Evolutionary conservation across 257 asterid species (phyloP), one percentile per base, ranked within the genome.

Genomic region (Euphrasia confusa): DNA sequence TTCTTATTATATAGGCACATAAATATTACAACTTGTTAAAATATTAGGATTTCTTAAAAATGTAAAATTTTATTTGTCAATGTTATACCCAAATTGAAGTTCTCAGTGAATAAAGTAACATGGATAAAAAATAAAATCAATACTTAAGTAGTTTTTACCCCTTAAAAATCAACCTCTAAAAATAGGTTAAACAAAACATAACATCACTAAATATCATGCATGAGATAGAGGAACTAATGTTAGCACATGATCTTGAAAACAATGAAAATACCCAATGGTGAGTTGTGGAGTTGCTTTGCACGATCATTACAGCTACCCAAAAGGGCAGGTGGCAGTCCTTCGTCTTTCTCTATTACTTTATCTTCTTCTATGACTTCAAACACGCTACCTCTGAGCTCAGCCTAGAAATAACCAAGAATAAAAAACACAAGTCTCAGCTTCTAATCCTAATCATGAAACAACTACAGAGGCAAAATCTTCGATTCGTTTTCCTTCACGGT

Each of bases 331-430:
- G 99, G 96, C 68, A 89, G 82, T 47, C 83, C 86, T 67, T 92
- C 90, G 1, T 88, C 98, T 58, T 78, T 81, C 65, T 86, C 97
- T 53, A 86, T 71, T 2, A 72, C 87, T 68, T 71, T 79, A 74
- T 92, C 99, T 69, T 89, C 97, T 72, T 92, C 99, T 17, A 92
- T 92, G 0, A 97, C 96, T 81, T 92, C 95, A 65, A 92, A 92
- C 28, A 92, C 97, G 74, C 97, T 89, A 74, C 96, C 96, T 77
- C 99, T 83, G 65, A 92, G 78, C 65, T 89, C 99, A 45, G 99
- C 99, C 99, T 89, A 50, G 67, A 84, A 68, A 67, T 3, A 70
- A 45, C 57, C 63, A 45, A 65, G 62, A 70, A 33, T 33, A 33
- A 33, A 47, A 40, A 42, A 3, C 54, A 58, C 14, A 71, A 56